phyloP scores from a whole-genome alignment of 1,139 yeast species.

The Candida smagusa region DNA sequence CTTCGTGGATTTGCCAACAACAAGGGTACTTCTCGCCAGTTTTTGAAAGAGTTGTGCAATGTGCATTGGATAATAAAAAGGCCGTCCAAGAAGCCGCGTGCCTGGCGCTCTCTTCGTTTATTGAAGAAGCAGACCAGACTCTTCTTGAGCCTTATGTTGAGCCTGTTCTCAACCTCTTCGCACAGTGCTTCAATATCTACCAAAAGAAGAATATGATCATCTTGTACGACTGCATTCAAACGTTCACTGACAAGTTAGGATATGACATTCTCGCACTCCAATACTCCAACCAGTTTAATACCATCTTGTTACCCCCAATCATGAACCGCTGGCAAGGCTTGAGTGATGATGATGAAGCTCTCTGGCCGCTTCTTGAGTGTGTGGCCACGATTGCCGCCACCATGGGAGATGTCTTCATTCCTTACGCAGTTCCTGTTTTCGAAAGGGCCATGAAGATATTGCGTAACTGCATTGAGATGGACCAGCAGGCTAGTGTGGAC shows the following conservation, averaged over 20 bases:
- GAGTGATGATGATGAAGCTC: conserved; percentile 72
- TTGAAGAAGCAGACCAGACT: conserved; percentile 71
- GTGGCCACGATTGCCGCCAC: conserved; percentile 89
- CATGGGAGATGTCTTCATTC: conserved; percentile 78
- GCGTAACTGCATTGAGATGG: conserved; percentile 63
- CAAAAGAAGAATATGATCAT: conserved; percentile 79
- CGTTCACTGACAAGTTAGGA: conserved; percentile 78
- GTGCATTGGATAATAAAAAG: conserved; percentile 79
- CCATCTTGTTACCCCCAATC: conserved; percentile 70
- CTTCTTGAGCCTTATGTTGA: conserved; percentile 48
- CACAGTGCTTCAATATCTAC: conserved; percentile 70
- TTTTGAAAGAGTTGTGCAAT: conserved; percentile 66
- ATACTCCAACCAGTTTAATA: conserved; percentile 53
- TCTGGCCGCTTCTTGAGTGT: conserved; percentile 93
- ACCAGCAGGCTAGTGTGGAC: conserved; percentile 61
- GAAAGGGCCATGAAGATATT: conserved; percentile 72
- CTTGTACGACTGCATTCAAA: conserved; percentile 88
- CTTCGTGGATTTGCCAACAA: conserved; percentile 70
- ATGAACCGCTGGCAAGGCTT: conserved; percentile 74
- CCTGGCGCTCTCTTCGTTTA: conserved; percentile 76
- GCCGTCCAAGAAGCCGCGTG: conserved; percentile 95
- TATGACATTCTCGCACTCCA: conserved; percentile 46
- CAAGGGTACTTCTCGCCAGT: conserved; percentile 73
- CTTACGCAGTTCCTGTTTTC: conserved; percentile 88
- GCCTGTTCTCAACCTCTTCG: conserved; percentile 66